phyloP scores from a whole-genome alignment of 129 eudicot species.

The Flaveria bidentis region DNA sequence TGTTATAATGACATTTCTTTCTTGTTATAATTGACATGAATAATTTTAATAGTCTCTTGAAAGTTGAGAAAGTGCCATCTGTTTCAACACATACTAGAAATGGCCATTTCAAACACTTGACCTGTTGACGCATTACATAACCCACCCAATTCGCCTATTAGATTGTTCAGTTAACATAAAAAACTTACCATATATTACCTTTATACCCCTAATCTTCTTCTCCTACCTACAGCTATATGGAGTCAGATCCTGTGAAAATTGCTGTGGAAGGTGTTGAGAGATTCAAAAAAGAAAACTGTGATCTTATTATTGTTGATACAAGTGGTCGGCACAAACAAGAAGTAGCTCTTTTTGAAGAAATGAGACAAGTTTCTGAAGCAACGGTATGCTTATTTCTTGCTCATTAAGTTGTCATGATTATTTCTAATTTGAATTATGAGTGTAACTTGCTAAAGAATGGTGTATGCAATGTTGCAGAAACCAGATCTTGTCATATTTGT shows the following conservation, averaged over 20 bases:
- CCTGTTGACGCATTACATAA: not conserved
- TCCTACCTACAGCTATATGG: slow-evolving; percentile 63
- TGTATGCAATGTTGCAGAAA: slow-evolving; percentile 54
- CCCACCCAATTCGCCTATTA: too few relatives aligned
- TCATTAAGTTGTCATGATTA: not conserved
- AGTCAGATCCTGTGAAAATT: slow-evolving; percentile 94
- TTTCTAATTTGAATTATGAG: not conserved
- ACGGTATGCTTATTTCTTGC: slow-evolving; percentile 44
- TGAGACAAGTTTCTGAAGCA: slow-evolving; percentile 98
- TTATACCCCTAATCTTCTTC: slow-evolving; percentile 1
- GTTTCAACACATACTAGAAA: not conserved
- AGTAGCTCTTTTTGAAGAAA: slow-evolving; percentile 90
- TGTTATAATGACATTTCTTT: not conserved
- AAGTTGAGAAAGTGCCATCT: not conserved
- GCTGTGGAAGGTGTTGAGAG: slow-evolving; percentile 91
- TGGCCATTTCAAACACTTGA: not conserved
- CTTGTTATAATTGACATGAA: too few relatives aligned
- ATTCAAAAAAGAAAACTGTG: slow-evolving; percentile 78
- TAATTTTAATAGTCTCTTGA: too few relatives aligned
- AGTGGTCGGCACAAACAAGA: slow-evolving; percentile 98
- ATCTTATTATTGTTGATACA: slow-evolving; percentile 92
- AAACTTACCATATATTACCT: slow-evolving; percentile 2
- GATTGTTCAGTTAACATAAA: not conserved
- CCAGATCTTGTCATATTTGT: slow-evolving; percentile 96
- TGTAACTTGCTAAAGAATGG: not conserved